phyloP scores from a whole-genome alignment of 176 grass and related monocot species.

The Rhynchospora tenuis region DNA sequence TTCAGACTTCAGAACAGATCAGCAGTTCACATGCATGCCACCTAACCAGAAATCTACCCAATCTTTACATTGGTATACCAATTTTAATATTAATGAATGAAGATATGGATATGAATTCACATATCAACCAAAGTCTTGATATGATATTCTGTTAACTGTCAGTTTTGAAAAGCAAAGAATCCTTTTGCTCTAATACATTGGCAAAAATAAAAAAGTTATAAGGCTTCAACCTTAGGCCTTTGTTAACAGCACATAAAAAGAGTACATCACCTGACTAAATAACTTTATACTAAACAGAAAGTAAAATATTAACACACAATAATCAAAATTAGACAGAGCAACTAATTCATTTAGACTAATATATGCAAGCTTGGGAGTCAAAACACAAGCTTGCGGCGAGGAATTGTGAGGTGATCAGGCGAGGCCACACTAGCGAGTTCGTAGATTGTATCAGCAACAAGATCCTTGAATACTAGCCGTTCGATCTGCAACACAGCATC shows the following conservation, averaged over 20 bases:
- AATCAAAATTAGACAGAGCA: slow-evolving; percentile 3
- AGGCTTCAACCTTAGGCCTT: background rate
- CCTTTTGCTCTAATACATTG: background rate
- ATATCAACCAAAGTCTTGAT: background rate
- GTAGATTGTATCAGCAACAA: slow-evolving; percentile 76
- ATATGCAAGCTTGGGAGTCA: background rate
- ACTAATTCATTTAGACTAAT: background rate
- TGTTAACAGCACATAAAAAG: background rate
- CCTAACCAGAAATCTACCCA: background rate
- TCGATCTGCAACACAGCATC: slow-evolving; percentile 73
- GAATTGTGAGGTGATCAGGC: background rate
- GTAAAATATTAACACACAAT: background rate
- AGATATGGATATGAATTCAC: background rate
- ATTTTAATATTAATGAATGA: no score
- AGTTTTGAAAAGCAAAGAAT: background rate
- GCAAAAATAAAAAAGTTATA: background rate
- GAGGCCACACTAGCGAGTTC: slow-evolving; percentile 45
- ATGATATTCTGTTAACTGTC: background rate
- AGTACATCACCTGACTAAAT: background rate
- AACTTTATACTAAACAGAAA: slow-evolving; percentile 10
- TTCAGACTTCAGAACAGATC: slow-evolving; percentile 6
- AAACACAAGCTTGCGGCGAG: slow-evolving; percentile 86
- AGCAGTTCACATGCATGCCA: slow-evolving; percentile 19
- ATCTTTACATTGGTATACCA: background rate
- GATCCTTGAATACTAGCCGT: slow-evolving; percentile 79